Conservation (phyloP, 2,329 filamentous ascomycete species). For the Monosporascus sp. region DNA sequence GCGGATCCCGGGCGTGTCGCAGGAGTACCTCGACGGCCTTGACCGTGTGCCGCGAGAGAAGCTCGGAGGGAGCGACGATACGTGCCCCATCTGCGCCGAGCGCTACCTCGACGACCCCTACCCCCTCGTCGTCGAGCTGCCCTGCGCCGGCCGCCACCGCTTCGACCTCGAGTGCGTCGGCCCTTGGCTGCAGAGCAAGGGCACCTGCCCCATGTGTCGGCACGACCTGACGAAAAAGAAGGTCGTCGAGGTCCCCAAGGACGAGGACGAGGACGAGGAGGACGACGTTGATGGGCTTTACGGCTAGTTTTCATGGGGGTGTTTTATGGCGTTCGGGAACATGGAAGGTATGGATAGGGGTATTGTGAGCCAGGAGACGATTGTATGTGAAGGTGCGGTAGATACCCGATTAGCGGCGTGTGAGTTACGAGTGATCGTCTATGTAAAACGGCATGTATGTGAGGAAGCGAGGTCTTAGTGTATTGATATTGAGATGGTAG, state of each 20-base stretch:
- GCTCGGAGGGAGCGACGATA: slow-evolving; percentile 42
- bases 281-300: slow-evolving; percentile 49
- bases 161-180: slow-evolving; percentile 66
- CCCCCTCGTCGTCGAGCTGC: slow-evolving; percentile 59
- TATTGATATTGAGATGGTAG: not conserved
- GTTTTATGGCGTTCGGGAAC: not conserved
- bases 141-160: slow-evolving; percentile 52
- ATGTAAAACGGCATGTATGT: too few species aligned
- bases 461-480: too few species aligned
- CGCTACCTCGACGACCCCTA: slow-evolving; percentile 57
- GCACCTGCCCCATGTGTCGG: slow-evolving; percentile 60
- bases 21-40: slow-evolving; percentile 54
- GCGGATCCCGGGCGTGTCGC: slow-evolving; percentile 49
- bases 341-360: slow-evolving; percentile 1
- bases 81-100: slow-evolving; percentile 61
- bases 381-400: too few species aligned
- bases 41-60: slow-evolving; percentile 52
- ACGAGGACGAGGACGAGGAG: slow-evolving; percentile 46
- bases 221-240: slow-evolving; percentile 54
- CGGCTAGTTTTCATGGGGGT: slow-evolving; percentile 21
- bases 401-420: too few species aligned
- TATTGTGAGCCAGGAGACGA: not conserved
- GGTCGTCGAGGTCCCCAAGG: slow-evolving; percentile 32
- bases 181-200: slow-evolving; percentile 61
- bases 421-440: too few species aligned